Percentiles rank a stretch among this genome's conserved stretches.
Conservation (phyloP, 805 yeast genomes). For the Kazachstania taianensis region DNA sequence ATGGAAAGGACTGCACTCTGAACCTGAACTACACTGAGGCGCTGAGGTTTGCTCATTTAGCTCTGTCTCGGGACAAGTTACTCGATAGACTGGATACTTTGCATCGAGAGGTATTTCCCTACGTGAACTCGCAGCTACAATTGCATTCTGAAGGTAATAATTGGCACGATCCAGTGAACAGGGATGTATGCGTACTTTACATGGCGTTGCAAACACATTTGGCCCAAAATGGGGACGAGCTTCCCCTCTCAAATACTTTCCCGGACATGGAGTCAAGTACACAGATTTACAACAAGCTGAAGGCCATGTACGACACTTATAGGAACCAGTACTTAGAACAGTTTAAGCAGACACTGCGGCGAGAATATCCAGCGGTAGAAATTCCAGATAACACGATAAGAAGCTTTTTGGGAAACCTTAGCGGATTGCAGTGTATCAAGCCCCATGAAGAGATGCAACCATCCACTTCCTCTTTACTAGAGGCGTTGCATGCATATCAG, state of each 20-base stretch:
- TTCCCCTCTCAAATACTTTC: conserved; percentile 61
- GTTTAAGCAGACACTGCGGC: conserved; percentile 29
- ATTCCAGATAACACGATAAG: background rate
- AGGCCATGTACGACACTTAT: conserved; percentile 46
- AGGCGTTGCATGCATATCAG: background rate
- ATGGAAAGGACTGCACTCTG: conserved; percentile 14
- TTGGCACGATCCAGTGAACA: conserved; percentile 11
- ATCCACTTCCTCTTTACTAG: background rate
- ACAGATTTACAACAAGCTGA: conserved; percentile 45
- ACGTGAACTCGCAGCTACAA: conserved; percentile 14
- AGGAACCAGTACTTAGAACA: conserved; percentile 40
- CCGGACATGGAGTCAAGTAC: conserved; percentile 90
- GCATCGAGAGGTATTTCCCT: conserved; percentile 1
- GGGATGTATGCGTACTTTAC: conserved; percentile 4
- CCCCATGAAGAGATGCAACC: background rate
- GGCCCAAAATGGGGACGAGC: background rate
- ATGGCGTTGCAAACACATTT: conserved; percentile 4
- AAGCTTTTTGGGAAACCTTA: background rate
- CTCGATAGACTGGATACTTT: background rate
- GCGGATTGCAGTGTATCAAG: background rate
- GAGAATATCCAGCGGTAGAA: background rate
- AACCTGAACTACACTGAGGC: conserved; percentile 46
- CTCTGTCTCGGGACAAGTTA: conserved; percentile 12
- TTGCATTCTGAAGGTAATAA: conserved; percentile 9
- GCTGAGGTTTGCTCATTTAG: conserved; percentile 34